These are phyloP conservation scores for Botrytis tulipae DNA, from an alignment of 2,329 filamentous ascomycete genomes.

Conservation along the genomic window DNA sequence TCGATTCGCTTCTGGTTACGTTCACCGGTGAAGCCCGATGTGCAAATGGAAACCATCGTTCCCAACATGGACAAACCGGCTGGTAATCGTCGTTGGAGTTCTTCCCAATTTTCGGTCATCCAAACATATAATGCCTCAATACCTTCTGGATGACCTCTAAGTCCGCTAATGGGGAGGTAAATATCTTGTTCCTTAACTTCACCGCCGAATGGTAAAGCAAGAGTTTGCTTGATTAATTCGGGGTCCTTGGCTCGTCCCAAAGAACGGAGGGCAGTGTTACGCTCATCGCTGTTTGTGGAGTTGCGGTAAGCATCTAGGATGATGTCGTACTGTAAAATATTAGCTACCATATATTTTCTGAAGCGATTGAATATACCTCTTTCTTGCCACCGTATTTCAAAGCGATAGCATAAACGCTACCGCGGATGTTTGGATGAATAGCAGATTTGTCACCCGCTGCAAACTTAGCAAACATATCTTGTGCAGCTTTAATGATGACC, in stretches of 20 bases:
- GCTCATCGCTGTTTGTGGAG: constrained; percentile 78
- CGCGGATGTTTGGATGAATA: constrained; percentile 87
- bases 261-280: constrained; percentile 83
- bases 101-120: constrained; percentile 88
- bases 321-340: constrained; percentile 61
- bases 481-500: constrained; percentile 72
- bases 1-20: constrained; percentile 75
- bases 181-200: constrained; percentile 94
- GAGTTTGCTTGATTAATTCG: constrained; percentile 76
- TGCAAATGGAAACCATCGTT: constrained; percentile 78
- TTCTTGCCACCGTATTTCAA: constrained; percentile 81
- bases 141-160: constrained; percentile 74
- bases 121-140: constrained; percentile 78
- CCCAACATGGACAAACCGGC: constrained; percentile 86
- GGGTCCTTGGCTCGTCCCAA: constrained; percentile 77
- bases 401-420: constrained; percentile 81
- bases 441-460: constrained; percentile 74
- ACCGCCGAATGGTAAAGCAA: constrained; percentile 70
- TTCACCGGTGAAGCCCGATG: constrained; percentile 73
- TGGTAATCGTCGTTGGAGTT: constrained; percentile 74
- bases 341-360: constrained; percentile 18
- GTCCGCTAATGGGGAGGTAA: constrained; percentile 79
- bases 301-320: constrained; percentile 73
- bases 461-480: constrained; percentile 89
- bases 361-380: constrained; percentile 55